Evolutionary conservation across 2,329 filamentous ascomycete genomes (phyloP).

Genomic region (Neodidymelliopsis sp.): DNA sequence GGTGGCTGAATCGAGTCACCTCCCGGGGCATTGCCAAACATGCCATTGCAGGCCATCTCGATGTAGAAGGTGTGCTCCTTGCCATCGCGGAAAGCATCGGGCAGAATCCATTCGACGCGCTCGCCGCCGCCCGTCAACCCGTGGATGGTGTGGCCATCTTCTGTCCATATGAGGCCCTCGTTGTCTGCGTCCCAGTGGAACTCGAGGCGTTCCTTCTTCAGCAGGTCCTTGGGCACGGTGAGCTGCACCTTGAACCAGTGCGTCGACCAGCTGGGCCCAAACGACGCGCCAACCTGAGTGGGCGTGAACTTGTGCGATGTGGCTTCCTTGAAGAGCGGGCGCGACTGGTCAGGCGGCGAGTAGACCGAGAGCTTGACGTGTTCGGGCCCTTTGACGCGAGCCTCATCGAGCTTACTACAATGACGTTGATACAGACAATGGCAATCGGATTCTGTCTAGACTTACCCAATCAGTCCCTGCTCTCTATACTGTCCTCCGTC

Average conservation of each 20-base stretch:
- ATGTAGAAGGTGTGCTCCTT: constrained; percentile 91
- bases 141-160: constrained; percentile 88
- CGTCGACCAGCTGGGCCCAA: constrained; percentile 95
- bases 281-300: constrained; percentile 77
- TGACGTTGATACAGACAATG: background rate
- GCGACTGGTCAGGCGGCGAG: constrained; percentile 77
- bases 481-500: constrained; percentile 73
- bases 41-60: constrained; percentile 98
- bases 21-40: constrained; percentile 92
- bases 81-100: constrained; percentile 80
- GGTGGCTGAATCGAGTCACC: constrained; percentile 91
- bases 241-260: constrained; percentile 94
- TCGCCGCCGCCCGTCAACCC: constrained; percentile 91
- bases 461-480: constrained; percentile 76
- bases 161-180: constrained; percentile 92
- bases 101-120: constrained; percentile 89
- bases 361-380: constrained; percentile 87
- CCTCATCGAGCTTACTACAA: constrained; percentile 72
- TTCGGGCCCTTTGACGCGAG: constrained; percentile 69
- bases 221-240: constrained; percentile 76
- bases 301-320: constrained; percentile 76
- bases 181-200: constrained; percentile 96
- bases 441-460: background rate
- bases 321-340: constrained; percentile 88
- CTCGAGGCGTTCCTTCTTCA: constrained; percentile 82